Evolutionary conservation across 164 flowering plant species (phyloP), one percentile per base, ranked within the genome.

Genomic region (Vitis riparia): DNA sequence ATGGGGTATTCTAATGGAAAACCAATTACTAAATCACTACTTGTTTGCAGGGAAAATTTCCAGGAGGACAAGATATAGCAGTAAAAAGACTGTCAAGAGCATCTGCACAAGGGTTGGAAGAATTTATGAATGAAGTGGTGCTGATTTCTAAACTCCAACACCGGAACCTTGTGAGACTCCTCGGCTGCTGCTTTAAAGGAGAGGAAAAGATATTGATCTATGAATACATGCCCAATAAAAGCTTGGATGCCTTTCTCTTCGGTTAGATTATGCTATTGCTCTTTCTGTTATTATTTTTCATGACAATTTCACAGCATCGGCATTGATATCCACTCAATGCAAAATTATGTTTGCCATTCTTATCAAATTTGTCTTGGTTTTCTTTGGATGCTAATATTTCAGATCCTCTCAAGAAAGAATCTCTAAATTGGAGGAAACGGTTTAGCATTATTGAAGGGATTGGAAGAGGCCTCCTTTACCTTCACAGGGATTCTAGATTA

Each of bases 51-150:
- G 87, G 84, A 63, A 75, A 27, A 16, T 68, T 79, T 27, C 58
- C 52, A 27, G 74, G 68, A n/a, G 83, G 81, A 32, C 63, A 68
- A 50, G 81, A 68, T 63, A 71, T 84, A 57, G 87, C 85, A n/a
- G 83, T 84, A 23, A 84, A 84, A 55, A 76, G 84, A 29, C 82
- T 84, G 5, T 82, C 82, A 7, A 71, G 65, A 19, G 69, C 75
- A 2, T 78, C 83, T 15, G 76, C 81, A 11, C 85, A 78, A 71
- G 87, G 87, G 27, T 23, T 72, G 1, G 79, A 69, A 57, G 85
- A 84, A 69, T 82, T 84, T 52, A 84, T 74, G 82, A 82, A 80
- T 67, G 87, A 84, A 52, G 84, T 80, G 7, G 61, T 67, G 32
- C 59, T 79, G 66, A 82, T 82, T 51, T 72, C 80, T 11, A 78